Evolutionary conservation across 495 filamentous ascomycete species (phyloP).

Genomic region (Zalerion maritima): DNA sequence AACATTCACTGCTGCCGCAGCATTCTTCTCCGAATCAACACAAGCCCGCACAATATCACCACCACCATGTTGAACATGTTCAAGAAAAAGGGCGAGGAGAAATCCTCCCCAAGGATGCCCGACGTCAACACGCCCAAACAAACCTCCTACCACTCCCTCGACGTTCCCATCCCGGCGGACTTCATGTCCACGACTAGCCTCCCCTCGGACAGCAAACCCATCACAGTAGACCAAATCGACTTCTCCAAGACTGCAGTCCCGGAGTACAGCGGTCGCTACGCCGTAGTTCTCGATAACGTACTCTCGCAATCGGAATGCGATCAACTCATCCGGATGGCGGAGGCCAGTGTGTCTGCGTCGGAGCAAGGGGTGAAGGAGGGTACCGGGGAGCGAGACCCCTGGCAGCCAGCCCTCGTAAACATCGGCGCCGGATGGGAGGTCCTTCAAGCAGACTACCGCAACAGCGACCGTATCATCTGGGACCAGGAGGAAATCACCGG

Average conservation of each 20-base stretch:
- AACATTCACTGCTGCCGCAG: too few relatives aligned
- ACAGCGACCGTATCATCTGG: conserved; percentile 63
- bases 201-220: conserved; percentile 9
- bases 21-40: too few relatives aligned
- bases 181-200: conserved; percentile 14
- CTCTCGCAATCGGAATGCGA: conserved; percentile 46
- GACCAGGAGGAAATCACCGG: conserved; percentile 47
- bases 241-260: conserved; percentile 36
- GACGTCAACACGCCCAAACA: too few relatives aligned
- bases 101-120: too few relatives aligned
- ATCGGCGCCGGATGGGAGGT: conserved; percentile 45
- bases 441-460: conserved; percentile 40
- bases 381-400: conserved; percentile 26
- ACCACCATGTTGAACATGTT: too few relatives aligned
- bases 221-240: conserved; percentile 30
- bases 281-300: conserved; percentile 49
- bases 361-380: conserved; percentile 5
- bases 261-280: conserved; percentile 40
- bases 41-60: too few relatives aligned
- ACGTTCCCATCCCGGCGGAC: conserved; percentile 15
- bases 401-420: conserved; percentile 57
- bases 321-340: conserved; percentile 39
- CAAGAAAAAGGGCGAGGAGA: too few relatives aligned
- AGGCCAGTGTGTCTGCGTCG: conserved; percentile 26
- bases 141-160: conserved; percentile 17